Conservation (phyloP, 192 early-diverging fungal species). For the Rhizophagus clarus region DNA sequence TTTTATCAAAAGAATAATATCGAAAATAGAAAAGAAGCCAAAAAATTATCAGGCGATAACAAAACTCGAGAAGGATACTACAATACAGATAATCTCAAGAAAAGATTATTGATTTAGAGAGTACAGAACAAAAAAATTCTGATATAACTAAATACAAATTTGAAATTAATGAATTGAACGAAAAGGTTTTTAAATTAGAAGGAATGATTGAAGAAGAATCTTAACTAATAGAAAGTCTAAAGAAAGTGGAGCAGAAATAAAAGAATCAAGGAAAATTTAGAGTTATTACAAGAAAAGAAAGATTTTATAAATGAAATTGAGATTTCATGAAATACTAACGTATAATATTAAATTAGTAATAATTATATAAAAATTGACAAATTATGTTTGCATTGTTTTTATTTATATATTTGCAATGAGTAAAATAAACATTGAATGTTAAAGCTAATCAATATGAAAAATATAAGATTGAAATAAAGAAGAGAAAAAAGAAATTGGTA, state of each 20-base stretch:
- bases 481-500: conserved; percentile 42
- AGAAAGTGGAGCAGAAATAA: conserved; percentile 44
- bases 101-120: conserved; percentile 1
- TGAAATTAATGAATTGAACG: conserved; percentile 29
- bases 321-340: no score
- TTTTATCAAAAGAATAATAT: conserved; percentile 36
- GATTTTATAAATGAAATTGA: conserved; percentile 40
- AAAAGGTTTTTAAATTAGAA: conserved; percentile 37
- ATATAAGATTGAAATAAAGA: conserved; percentile 26
- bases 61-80: neutral
- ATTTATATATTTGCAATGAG: no score
- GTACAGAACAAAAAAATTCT: neutral
- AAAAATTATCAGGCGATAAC: neutral
- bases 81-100: conserved; percentile 8
- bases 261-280: conserved; percentile 40
- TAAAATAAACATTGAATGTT: conserved; percentile 34
- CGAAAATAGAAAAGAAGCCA: conserved; percentile 32
- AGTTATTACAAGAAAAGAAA: conserved; percentile 39
- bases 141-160: neutral
- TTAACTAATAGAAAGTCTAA: conserved; percentile 44
- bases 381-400: no score
- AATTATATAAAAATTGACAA: no score
- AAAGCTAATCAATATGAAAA: conserved; percentile 42
- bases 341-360: no score
- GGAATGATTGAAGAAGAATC: neutral